phyloP scores from a whole-genome alignment of 75 land plant genomes.

The Sequoia sempervirens region DNA sequence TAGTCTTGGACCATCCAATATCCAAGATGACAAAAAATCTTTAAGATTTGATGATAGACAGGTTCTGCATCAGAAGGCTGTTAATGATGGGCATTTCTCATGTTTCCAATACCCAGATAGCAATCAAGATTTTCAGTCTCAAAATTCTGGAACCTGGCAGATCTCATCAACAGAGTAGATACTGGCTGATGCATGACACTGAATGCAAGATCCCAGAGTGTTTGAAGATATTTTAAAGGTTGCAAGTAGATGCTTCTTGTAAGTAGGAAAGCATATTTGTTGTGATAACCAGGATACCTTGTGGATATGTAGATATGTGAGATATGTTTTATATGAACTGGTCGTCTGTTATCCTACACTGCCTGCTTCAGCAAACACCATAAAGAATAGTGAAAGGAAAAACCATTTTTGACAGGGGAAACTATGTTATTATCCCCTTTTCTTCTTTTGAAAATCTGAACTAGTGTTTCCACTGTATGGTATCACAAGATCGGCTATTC shows the following conservation, averaged over 20 bases:
- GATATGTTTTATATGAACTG: background rate
- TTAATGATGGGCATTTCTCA: background rate
- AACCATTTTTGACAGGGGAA: constrained; percentile 3
- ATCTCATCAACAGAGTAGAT: background rate
- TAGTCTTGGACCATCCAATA: background rate
- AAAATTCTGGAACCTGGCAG: background rate
- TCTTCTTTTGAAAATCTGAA: background rate
- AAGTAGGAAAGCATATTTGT: constrained; percentile 3
- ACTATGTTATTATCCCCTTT: background rate
- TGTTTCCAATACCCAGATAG: background rate
- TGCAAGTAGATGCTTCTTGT: background rate
- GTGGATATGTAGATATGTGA: background rate
- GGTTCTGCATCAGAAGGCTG: background rate
- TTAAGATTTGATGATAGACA: constrained; percentile 1
- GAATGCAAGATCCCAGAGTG: background rate
- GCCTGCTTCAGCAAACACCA: background rate
- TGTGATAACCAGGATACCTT: background rate
- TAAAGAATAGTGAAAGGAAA: background rate
- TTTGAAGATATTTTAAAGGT: background rate
- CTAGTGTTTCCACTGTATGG: background rate
- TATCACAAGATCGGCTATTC: background rate
- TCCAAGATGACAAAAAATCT: background rate
- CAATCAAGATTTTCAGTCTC: constrained; percentile 4
- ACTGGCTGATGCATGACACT: background rate
- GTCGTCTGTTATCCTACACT: background rate